Percentiles rank a stretch among this genome's conserved stretches.
Conservation (phyloP, 306 rosid species). For the Sphenostylis stenocarpa region DNA sequence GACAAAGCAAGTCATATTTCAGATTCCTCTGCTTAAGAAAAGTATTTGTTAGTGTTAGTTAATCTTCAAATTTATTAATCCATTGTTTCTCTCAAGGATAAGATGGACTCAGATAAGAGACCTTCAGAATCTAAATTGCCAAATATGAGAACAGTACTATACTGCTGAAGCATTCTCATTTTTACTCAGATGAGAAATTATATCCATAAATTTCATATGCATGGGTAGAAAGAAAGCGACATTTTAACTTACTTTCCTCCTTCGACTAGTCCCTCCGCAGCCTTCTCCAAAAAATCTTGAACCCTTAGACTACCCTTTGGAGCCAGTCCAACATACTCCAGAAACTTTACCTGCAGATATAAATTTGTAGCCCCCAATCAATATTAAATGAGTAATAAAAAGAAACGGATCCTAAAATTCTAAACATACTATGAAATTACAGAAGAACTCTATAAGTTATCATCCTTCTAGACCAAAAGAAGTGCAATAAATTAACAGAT, state of each 20-base stretch:
- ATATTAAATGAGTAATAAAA: neutral
- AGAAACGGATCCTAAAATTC: neutral
- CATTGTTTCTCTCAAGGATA: neutral
- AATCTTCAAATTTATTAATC: neutral
- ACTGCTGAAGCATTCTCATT: neutral
- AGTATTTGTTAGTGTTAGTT: neutral
- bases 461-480: neutral
- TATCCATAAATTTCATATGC: neutral
- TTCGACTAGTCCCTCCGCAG: conserved; percentile 89
- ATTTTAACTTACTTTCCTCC: conserved; percentile 93
- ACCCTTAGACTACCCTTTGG: conserved; percentile 94
- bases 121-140: neutral
- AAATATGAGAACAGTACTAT: neutral
- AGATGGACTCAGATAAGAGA: neutral
- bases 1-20: conserved; percentile 9
- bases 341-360: conserved; percentile 64
- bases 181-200: neutral
- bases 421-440: neutral
- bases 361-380: conserved; percentile 13
- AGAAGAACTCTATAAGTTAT: conserved; percentile 3
- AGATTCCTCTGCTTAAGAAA: neutral
- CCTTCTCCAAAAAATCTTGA: conserved; percentile 87
- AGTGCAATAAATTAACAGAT: conserved; percentile 11
- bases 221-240: conserved; percentile 14
- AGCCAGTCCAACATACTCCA: conserved; percentile 78